Percentiles rank a stretch among this genome's conserved stretches.
Conservation (phyloP, 129 eudicot species). For the Artemisia annua region DNA sequence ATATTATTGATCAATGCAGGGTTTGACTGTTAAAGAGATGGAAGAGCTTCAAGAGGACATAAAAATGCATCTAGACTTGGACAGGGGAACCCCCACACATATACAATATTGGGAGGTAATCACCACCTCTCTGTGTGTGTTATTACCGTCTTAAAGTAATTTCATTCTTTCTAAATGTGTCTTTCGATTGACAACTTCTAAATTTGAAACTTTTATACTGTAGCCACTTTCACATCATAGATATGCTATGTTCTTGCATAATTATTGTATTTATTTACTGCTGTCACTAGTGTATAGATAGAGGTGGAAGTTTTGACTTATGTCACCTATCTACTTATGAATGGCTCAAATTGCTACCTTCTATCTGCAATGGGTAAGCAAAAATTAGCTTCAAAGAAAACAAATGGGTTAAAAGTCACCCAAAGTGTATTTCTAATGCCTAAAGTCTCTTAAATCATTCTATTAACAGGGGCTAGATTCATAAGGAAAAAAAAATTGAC, state of each 20-base stretch:
- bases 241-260: not conserved
- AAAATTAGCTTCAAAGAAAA: not conserved
- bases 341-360: no score
- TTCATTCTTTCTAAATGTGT: not conserved
- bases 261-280: not conserved
- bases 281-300: no score
- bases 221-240: not conserved
- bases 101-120: conserved; percentile 92
- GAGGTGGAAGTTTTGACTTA: no score
- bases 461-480: no score
- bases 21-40: conserved; percentile 89
- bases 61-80: conserved; percentile 89
- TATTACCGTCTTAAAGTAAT: not conserved
- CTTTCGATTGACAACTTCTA: not conserved
- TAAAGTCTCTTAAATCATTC: no score
- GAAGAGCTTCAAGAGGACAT: conserved; percentile 95
- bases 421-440: no score
- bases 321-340: no score
- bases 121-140: conserved; percentile 5
- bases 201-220: not conserved
- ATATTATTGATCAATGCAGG: conserved; percentile 40
- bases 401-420: not conserved
- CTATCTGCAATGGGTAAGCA: not conserved
- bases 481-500: no score
- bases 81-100: conserved; percentile 86